phyloP scores from a whole-genome alignment of 495 filamentous ascomycete genomes.

The Pyrenopolyporus hunteri region DNA sequence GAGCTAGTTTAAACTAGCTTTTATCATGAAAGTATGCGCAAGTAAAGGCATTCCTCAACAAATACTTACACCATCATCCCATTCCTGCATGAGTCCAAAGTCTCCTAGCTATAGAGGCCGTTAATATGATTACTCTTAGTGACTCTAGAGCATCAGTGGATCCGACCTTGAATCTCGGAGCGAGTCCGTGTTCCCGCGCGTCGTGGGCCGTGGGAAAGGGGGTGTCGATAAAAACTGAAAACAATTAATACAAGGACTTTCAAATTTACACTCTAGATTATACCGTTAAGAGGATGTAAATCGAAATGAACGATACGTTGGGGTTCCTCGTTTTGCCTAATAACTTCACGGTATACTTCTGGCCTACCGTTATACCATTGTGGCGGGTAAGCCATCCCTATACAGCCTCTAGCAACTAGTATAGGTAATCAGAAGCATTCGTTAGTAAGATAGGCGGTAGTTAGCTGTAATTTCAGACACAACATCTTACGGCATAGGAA shows the following conservation, averaged over 20 bases:
- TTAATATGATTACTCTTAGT: not conserved
- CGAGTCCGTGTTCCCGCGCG: constrained; percentile 4
- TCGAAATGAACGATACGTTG: constrained; percentile 20
- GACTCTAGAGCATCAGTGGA: not conserved
- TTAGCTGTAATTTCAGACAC: not conserved
- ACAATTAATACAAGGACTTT: not conserved
- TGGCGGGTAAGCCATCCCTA: constrained; percentile 33
- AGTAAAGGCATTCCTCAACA: not conserved
- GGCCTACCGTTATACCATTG: not conserved
- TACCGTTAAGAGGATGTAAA: constrained; percentile 28
- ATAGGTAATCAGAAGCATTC: not conserved
- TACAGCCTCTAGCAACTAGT: constrained; percentile 23
- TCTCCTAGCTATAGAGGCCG: constrained; percentile 12
- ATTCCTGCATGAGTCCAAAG: constrained; percentile 20
- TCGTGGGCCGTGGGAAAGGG: not conserved
- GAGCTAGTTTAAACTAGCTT: no score
- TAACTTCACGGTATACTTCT: constrained; percentile 3
- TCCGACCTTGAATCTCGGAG: constrained; percentile 16
- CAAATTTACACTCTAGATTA: not conserved
- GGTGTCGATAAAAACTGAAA: constrained; percentile 19
- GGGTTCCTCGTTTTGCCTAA: not conserved
- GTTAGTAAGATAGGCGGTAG: not conserved
- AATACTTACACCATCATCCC: constrained; percentile 17
- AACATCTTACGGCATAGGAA: constrained; percentile 23
- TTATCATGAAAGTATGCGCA: not conserved